These are phyloP conservation scores for Phalaenopsis equestris DNA, from an alignment of 106 monocot species.

Conservation along the genomic window DNA sequence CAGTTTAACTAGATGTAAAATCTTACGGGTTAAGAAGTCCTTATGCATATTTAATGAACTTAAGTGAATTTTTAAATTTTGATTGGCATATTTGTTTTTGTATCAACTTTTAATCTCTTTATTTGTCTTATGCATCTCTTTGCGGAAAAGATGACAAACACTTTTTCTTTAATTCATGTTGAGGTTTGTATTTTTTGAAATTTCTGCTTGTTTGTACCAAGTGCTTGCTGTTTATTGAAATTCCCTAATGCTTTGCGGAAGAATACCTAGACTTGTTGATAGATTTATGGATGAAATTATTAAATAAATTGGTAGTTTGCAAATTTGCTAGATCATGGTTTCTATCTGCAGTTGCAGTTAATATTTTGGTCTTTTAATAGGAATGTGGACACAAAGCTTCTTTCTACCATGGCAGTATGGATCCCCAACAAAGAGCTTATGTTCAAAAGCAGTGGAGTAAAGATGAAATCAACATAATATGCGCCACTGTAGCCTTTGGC, in stretches of 20 bases:
- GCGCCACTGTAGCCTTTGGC: constrained; percentile 97
- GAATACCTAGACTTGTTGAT: background rate
- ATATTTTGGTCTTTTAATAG: constrained; percentile 27
- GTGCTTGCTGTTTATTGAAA: background rate
- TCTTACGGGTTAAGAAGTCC: no score
- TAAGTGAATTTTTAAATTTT: no score
- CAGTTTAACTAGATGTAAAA: no score
- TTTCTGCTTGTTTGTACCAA: background rate
- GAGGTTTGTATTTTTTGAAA: no score
- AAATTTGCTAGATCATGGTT: background rate
- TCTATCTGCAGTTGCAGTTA: background rate
- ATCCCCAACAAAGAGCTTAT: constrained; percentile 62
- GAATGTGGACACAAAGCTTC: constrained; percentile 84
- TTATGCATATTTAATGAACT: no score
- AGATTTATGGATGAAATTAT: background rate
- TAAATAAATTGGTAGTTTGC: background rate
- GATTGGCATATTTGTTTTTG: no score
- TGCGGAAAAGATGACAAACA: no score
- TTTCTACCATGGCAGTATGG: constrained; percentile 98
- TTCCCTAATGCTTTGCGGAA: background rate
- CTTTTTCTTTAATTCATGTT: no score
- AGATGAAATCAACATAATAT: constrained; percentile 92
- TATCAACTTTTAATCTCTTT: no score
- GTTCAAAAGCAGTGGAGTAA: constrained; percentile 97
- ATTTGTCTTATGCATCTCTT: no score